Evolutionary conservation across 192 early-diverging fungal species (phyloP).

Genomic region (Coemansia sp.): DNA sequence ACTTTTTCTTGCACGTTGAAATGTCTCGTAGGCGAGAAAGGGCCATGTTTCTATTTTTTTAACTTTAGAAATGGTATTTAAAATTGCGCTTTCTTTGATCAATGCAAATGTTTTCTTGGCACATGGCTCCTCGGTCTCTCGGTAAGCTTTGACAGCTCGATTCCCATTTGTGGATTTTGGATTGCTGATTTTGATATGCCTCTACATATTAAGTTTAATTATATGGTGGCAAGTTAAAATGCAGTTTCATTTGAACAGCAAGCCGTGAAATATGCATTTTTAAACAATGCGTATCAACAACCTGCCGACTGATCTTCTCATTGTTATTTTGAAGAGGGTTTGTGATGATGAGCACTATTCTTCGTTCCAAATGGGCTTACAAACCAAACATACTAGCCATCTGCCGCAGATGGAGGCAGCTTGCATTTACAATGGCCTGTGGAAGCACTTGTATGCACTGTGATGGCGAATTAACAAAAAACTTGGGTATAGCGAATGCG

Average conservation of each 20-base stretch:
- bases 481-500: background rate
- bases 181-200: too few relatives aligned
- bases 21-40: too few relatives aligned
- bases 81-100: too few relatives aligned
- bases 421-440: background rate
- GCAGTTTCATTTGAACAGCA: too few relatives aligned
- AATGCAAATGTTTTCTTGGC: too few relatives aligned
- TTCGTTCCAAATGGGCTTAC: background rate
- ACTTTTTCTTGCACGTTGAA: too few relatives aligned
- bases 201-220: too few relatives aligned
- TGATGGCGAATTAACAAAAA: background rate
- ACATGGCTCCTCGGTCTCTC: too few relatives aligned
- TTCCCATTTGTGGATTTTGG: too few relatives aligned
- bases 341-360: background rate
- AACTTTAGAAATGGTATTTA: too few relatives aligned
- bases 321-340: background rate
- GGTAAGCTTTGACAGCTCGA: too few relatives aligned
- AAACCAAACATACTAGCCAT: background rate
- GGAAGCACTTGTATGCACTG: background rate
- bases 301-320: background rate
- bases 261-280: background rate
- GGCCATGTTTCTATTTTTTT: background rate
- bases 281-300: constrained; percentile 8
- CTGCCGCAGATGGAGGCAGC: background rate
- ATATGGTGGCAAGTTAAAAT: too few relatives aligned